These are phyloP conservation scores for Talaromyces proteolyticus DNA, from an alignment of 495 filamentous ascomycete genomes.

Conservation along the genomic window DNA sequence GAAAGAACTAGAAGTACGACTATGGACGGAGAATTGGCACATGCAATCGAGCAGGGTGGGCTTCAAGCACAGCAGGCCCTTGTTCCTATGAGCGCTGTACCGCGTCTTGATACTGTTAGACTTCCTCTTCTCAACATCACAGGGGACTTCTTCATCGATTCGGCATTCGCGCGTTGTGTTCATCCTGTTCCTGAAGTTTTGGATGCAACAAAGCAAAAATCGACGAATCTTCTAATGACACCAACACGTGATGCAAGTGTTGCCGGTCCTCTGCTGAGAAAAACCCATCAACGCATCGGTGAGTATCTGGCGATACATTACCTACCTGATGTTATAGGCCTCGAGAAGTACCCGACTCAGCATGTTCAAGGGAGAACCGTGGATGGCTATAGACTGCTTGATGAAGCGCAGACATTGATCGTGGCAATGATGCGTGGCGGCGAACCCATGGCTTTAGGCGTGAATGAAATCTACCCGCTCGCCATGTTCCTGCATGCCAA, in stretches of 20 bases:
- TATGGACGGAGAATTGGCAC: conserved; percentile 45
- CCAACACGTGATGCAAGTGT: conserved; percentile 47
- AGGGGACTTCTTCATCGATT: conserved; percentile 26
- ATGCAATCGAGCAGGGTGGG: conserved; percentile 34
- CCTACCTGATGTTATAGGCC: conserved; percentile 41
- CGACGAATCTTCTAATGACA: conserved; percentile 52
- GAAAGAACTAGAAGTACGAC: conserved; percentile 43
- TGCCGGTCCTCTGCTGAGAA: conserved; percentile 38
- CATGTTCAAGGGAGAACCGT: conserved; percentile 49
- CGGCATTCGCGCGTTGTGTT: conserved; percentile 18
- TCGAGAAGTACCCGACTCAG: conserved; percentile 43
- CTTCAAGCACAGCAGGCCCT: conserved; percentile 43
- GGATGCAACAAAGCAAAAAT: conserved; percentile 37
- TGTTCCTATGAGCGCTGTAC: conserved; percentile 29
- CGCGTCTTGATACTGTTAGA: conserved; percentile 37
- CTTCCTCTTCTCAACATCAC: conserved; percentile 41
- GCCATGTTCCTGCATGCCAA: conserved; percentile 54
- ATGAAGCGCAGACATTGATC: conserved; percentile 50
- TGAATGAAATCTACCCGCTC: conserved; percentile 48
- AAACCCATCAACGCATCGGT: conserved; percentile 47
- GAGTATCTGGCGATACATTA: conserved; percentile 48
- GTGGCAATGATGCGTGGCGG: conserved; percentile 62
- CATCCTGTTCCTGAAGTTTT: conserved; percentile 17
- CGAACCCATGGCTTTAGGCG: conserved; percentile 60
- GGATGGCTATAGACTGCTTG: conserved; percentile 42